Conservation (phyloP, 768 basidiomycete species). For the Pleurotus salmoneostramineus region DNA sequence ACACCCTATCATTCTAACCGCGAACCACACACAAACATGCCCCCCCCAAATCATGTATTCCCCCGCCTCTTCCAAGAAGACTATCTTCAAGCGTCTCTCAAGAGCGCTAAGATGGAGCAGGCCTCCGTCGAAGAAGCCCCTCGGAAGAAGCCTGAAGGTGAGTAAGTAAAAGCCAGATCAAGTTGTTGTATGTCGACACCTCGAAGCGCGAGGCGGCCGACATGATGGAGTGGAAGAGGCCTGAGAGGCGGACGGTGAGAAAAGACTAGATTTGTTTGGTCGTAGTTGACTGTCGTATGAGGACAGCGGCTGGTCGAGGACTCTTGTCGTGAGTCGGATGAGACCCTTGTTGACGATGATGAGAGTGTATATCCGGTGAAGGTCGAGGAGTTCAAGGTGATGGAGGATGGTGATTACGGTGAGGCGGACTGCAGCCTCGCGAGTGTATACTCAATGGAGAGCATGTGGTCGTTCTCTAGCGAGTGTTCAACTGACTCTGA, state of each 20-base stretch:
- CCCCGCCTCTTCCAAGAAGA: constrained; percentile 1
- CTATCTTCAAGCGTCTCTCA: neutral
- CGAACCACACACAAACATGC: neutral
- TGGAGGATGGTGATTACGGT: neutral
- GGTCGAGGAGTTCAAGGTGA: neutral
- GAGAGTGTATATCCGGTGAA: neutral
- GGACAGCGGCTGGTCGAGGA: neutral
- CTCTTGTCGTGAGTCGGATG: neutral
- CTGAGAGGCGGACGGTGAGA: constrained; percentile 1
- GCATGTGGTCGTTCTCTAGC: constrained; percentile 1
- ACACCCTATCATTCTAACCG: no score
- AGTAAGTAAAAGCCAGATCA: constrained; percentile 4
- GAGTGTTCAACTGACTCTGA: constrained; percentile 4
- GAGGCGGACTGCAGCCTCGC: neutral
- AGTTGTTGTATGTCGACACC: neutral
- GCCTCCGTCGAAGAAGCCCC: neutral
- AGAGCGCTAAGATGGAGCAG: neutral
- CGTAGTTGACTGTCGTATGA: neutral
- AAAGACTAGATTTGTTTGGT: constrained; percentile 2
- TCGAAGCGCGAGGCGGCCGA: neutral
- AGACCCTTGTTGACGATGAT: neutral
- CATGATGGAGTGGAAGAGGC: neutral
- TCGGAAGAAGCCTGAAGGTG: constrained; percentile 1
- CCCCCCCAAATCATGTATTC: neutral
- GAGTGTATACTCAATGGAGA: constrained; percentile 5